Base-by-base conservation (phyloP, 805 yeast genomes). In the Komagataella phaffii region DNA sequence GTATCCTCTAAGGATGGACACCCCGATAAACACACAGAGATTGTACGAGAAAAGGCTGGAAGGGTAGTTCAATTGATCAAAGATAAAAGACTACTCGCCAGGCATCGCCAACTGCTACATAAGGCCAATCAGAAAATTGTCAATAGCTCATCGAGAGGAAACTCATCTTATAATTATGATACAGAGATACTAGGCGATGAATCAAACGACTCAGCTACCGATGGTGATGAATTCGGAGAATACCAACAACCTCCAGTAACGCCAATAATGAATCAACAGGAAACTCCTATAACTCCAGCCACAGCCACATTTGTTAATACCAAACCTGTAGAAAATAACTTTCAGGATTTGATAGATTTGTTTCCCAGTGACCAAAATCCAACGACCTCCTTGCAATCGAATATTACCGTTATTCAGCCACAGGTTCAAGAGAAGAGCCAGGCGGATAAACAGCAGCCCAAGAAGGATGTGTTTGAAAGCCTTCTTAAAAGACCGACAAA, bases 211-310 rank as follows among this genome's bases (percentile, higher is more conserved):
- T 46, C 24, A 24, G 24, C 36, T n/a, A 44, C 36, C n/a, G 53
- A 55, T 3, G 59, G 54, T 21, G 62, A 58, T 24, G 62, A 59
- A 7, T 61, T 61, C 54, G 64, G 63, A 2, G 62, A 57, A 21
- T 59, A 58, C 40, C 58, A 57, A 24, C 21, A 23, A 30, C 45
- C 49, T 1, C 21, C 44, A 17, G 36, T 24, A 10, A 30, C 40
- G 14, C 40, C 40, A 30, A 30, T 14, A 30, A 14, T 8, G 3
- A 30, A 30, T 30, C 40, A 30, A 30, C 40, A 30, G 40, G 40
- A 30, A 30, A 30, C 40, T 2, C 40, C 40, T 30, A 10, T 30
- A 30, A 30, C 40, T 30, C 40, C 40, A 10, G 40, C 40, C 14
- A 30, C 40, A 10, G 40, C 14, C 40, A 30, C 40, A 10, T 30